Evolutionary conservation across 257 asterid genomes (phyloP).

Genomic region (Ophiorrhiza pumila): DNA sequence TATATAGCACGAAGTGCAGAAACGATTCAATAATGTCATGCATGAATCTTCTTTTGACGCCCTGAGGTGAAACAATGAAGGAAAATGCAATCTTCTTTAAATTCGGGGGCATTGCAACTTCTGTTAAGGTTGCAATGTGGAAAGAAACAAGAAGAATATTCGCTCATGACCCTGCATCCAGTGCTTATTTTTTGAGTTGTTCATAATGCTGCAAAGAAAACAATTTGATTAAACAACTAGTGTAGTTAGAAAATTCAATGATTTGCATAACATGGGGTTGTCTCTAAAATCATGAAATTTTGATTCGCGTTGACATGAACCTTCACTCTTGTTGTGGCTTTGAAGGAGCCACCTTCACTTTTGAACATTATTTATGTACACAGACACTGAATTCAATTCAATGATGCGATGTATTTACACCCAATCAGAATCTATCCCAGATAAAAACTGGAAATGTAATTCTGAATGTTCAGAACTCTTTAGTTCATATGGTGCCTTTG

Average conservation of each 20-base stretch:
- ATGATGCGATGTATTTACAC: constrained; percentile 14
- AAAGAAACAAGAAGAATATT: constrained; percentile 21
- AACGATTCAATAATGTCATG: constrained; percentile 1
- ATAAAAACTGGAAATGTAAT: neutral
- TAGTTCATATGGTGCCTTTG: neutral
- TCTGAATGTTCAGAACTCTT: neutral
- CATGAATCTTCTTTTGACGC: constrained; percentile 11
- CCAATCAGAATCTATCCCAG: neutral
- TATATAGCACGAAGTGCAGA: neutral
- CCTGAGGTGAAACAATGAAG: neutral
- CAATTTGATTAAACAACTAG: neutral
- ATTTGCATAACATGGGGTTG: constrained; percentile 30
- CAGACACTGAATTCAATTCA: constrained; percentile 14
- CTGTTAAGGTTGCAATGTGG: constrained; percentile 1
- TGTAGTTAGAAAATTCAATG: constrained; percentile 16
- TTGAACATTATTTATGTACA: neutral
- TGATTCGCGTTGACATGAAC: constrained; percentile 19
- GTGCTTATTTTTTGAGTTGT: neutral
- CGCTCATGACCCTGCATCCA: neutral
- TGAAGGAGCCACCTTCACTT: neutral
- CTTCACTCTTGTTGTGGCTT: constrained; percentile 10
- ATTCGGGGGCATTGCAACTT: neutral
- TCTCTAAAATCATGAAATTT: constrained; percentile 7
- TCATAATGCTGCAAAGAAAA: neutral
- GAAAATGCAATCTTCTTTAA: neutral